Evolutionary conservation across 2,329 filamentous ascomycete genomes (phyloP), one percentile per base, ranked within the genome.

Genomic region (Ceratocystis cubensis): DNA sequence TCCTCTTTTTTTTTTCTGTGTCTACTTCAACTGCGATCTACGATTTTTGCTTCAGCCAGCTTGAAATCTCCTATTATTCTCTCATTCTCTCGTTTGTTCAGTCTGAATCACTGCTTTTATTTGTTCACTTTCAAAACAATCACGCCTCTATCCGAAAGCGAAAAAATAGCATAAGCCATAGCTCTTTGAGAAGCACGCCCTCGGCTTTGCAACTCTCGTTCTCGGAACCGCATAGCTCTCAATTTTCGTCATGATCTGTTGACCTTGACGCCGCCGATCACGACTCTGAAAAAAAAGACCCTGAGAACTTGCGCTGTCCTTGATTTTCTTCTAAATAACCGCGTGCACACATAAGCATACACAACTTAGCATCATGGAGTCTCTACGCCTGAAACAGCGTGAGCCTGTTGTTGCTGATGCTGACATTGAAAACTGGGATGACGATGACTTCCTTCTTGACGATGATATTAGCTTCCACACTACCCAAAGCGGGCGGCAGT

Each of bases 401-500:
- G 77, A 77, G 69, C 78, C 83, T 61, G 81, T 83, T 71, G 80
- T 82, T 74, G 80, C 82, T 74, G 82, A 84, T 68, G 65, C 67
- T 62, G 77, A 79, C 20, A 81, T 92, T 70, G 89, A 93, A 75
- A 86, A 84, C 75, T 94, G 88, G 84, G 88, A 92, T 73, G 85
- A 92, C 73, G 88, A 88, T 71, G 85, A 88, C 75, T 86, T 90
- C 72, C 78, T 87, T 70, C 84, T 89, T 72, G 86, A 88, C 22
- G 81, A 82, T 65, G 80, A 89, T 76, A 76, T 88, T 70, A 80
- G 79, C 65, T 82, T 86, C 70, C 25, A 59, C 28, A 59, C 56
- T 59, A 37, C 56, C 3, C 56, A 59, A 8, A 57, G 56, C 37
- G 66, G 66, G 13, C 78, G 80, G 71, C 82, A 80, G 73, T 80